Conservation (phyloP, 2,329 filamentous ascomycete genomes). For the Phialophora expanda region DNA sequence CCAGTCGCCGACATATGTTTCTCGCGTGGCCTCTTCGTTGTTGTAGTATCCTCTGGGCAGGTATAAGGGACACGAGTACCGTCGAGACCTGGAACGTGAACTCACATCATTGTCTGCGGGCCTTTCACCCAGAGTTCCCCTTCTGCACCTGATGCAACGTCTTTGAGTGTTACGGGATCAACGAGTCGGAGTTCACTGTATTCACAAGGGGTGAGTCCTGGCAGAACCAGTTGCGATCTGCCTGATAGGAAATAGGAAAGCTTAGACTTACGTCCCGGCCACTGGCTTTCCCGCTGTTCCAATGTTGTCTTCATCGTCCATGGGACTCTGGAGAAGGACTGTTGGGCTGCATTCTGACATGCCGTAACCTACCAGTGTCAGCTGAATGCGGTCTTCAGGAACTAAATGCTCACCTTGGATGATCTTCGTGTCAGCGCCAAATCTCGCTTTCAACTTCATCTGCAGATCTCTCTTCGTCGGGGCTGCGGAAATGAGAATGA, state of each 20-base stretch:
- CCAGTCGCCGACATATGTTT: conserved; percentile 67
- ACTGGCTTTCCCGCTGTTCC: conserved; percentile 42
- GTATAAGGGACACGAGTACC: background rate
- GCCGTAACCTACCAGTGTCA: conserved; percentile 36
- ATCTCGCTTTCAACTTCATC: conserved; percentile 55
- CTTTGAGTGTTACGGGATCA: conserved; percentile 26
- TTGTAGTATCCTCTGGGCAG: conserved; percentile 74
- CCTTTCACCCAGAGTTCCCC: conserved; percentile 73
- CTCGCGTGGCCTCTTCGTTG: conserved; percentile 70
- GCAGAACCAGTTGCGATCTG: background rate
- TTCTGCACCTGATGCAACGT: conserved; percentile 27
- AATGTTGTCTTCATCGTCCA: conserved; percentile 56
- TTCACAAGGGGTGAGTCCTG: background rate
- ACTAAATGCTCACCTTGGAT: conserved; percentile 55
- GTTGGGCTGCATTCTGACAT: conserved; percentile 48
- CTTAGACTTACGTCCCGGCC: conserved; percentile 26
- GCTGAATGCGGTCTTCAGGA: conserved; percentile 45
- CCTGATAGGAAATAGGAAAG: background rate
- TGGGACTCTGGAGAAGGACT: conserved; percentile 47
- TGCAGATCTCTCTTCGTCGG: conserved; percentile 63
- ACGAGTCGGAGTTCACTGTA: conserved; percentile 24
- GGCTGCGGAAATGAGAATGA: conserved; percentile 60
- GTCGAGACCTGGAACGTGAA: background rate
- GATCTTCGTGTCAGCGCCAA: conserved; percentile 51
- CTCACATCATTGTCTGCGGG: conserved; percentile 67